Conservation (phyloP, 768 basidiomycete species). For the Pulveroboletus sp. region DNA sequence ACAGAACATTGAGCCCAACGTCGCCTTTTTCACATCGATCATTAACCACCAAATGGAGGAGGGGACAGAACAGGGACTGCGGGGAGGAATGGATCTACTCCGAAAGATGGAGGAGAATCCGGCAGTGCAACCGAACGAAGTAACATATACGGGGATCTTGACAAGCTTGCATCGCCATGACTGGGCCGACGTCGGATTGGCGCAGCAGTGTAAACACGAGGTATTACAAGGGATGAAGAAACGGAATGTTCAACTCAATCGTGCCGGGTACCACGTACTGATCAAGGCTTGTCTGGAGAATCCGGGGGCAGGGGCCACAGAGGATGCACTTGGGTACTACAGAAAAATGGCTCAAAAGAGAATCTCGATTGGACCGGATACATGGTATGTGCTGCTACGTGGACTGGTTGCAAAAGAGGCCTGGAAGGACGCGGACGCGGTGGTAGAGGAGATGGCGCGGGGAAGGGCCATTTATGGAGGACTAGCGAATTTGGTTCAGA, state of each 20-base stretch:
- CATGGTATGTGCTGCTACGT: slow-evolving; percentile 73
- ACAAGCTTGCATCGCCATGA: slow-evolving; percentile 62
- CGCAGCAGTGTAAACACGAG: slow-evolving; percentile 44
- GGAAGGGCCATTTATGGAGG: slow-evolving; percentile 44
- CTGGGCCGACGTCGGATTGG: slow-evolving; percentile 43
- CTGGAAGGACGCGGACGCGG: slow-evolving; percentile 56
- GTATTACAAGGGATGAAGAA: slow-evolving; percentile 59
- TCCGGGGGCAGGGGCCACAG: slow-evolving; percentile 44
- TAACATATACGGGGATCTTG: slow-evolving; percentile 82
- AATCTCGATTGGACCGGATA: slow-evolving; percentile 52
- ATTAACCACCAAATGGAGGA: slow-evolving; percentile 69
- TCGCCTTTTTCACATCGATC: slow-evolving; percentile 73
- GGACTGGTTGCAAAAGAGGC: slow-evolving; percentile 57
- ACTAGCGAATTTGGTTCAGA: slow-evolving; percentile 47
- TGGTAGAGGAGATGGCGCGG: slow-evolving; percentile 58
- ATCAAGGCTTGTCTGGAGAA: slow-evolving; percentile 63
- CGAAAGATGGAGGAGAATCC: slow-evolving; percentile 66
- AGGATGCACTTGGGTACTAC: slow-evolving; percentile 56
- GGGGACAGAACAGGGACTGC: slow-evolving; percentile 49
- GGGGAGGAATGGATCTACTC: slow-evolving; percentile 65
- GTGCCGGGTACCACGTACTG: slow-evolving; percentile 73
- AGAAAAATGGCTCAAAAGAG: slow-evolving; percentile 52
- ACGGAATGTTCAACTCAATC: slow-evolving; percentile 50
- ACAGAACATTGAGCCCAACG: slow-evolving; percentile 69
- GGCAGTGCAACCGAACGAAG: slow-evolving; percentile 56